phyloP scores from a whole-genome alignment of 2,329 filamentous ascomycete genomes.

The Capronia coronata region DNA sequence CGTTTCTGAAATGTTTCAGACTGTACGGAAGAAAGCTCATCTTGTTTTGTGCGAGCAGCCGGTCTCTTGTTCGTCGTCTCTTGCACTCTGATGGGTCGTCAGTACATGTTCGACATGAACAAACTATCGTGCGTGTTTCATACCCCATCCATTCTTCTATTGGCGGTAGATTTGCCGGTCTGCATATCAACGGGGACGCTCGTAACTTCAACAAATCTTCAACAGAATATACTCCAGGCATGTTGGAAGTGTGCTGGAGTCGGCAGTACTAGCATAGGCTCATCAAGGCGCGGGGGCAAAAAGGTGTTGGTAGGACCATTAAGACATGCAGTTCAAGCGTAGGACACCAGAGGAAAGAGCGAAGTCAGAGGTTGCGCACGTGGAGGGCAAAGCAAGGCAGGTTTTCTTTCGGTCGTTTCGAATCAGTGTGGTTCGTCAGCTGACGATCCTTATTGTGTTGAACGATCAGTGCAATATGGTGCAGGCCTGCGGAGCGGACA shows the following conservation, averaged over 20 bases:
- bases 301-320: neutral
- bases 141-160: conserved; percentile 97
- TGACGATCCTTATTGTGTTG: neutral
- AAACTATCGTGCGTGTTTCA: conserved; percentile 11
- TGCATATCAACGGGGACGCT: conserved; percentile 74
- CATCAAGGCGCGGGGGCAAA: conserved; percentile 4
- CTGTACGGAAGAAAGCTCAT: conserved; percentile 15
- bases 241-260: conserved; percentile 9
- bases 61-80: conserved; percentile 34
- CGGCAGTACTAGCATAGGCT: conserved; percentile 15
- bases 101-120: conserved; percentile 12
- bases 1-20: conserved; percentile 29
- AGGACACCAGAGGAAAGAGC: neutral
- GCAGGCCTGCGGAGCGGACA: too few species aligned
- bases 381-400: neutral
- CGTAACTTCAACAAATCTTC: conserved; percentile 70
- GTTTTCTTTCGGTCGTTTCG: neutral
- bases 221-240: conserved; percentile 60
- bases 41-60: conserved; percentile 18
- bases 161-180: conserved; percentile 71
- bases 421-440: neutral
- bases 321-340: neutral
- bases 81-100: conserved; percentile 35
- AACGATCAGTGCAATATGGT: neutral
- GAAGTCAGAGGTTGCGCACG: neutral